Evolutionary conservation across 176 grass and related monocot genomes (phyloP), one percentile per base, ranked within the genome.

Genomic region (Phyllostachys edulis): DNA sequence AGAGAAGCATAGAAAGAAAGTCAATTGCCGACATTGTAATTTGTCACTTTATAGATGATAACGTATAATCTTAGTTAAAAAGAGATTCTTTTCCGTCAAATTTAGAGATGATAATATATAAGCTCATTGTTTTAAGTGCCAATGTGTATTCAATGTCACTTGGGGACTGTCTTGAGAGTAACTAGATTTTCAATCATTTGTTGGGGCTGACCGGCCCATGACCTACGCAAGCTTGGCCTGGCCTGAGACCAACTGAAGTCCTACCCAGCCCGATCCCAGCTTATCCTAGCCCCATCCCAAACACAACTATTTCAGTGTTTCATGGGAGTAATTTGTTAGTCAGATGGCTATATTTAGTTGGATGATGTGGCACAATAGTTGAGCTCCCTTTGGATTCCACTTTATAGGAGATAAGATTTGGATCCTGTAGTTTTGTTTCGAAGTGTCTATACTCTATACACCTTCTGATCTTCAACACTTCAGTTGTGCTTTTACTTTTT

Each of bases 301-400:
- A 16, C 61, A 9, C 21, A 50, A 24, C 57, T 24, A 10, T 75
- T 64, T 76, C 3, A 66, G 6, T 1, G 2, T 57, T 71, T 71
- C 5, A 59, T 59, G 39, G 26, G 16, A 29, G 56, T 71, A 84
- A 51, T 45, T 54, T 65, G 20, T 75, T 84, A 41, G 37, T 84
- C 70, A 75, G 59, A 63, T 52, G 34, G 79, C 64, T 40, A 38
- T 74, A 47, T 74, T 64, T 39, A 50, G 46, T 52, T 75, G 70
- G 71, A 75, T 40, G 20, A 26, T 75, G 42, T 47, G 61, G 29
- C 18, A n/a, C 26, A 52, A 47, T 80, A 4, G 32, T 76, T 57
- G 73, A 69, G 49, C 34, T 24, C 51, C 44, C 61, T 51, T 63
- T 38, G 70, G 24, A 40, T 21, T 63, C 34, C 50, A 75, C 21